Evolutionary conservation across 805 yeast species (phyloP).

Genomic region (Saturnispora besseyi): DNA sequence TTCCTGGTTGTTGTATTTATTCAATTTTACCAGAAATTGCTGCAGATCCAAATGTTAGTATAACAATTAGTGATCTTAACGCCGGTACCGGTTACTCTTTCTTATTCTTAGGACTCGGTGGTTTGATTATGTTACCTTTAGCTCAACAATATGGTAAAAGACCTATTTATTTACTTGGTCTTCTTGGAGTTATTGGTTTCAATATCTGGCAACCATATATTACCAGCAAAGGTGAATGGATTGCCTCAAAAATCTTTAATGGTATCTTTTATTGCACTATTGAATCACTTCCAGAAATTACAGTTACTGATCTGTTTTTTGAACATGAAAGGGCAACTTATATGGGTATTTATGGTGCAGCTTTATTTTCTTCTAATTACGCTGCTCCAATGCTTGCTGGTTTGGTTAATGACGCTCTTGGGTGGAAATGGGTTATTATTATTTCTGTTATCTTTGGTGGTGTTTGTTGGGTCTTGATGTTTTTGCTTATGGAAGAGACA

Average conservation of each 20-base stretch:
- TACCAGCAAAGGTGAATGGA: conserved; percentile 26
- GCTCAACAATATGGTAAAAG: conserved; percentile 33
- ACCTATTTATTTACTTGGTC: conserved; percentile 28
- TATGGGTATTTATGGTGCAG: conserved; percentile 42
- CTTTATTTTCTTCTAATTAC: conserved; percentile 45
- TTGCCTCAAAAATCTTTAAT: conserved; percentile 23
- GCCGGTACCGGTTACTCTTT: conserved; percentile 33
- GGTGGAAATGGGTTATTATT: conserved; percentile 47
- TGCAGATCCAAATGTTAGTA: conserved; percentile 22
- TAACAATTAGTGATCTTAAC: conserved; percentile 27
- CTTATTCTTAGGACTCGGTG: conserved; percentile 33
- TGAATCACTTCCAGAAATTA: conserved; percentile 42
- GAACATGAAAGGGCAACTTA: conserved; percentile 43
- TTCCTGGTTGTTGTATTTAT: conserved; percentile 17
- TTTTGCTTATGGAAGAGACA: conserved; percentile 48
- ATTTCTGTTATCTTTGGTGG: conserved; percentile 41
- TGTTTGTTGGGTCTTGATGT: conserved; percentile 31
- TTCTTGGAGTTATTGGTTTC: conserved; percentile 24
- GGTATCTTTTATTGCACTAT: conserved; percentile 31
- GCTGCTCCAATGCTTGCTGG: conserved; percentile 56
- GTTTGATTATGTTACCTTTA: conserved; percentile 30
- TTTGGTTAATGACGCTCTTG: conserved; percentile 39
- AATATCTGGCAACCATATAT: conserved; percentile 29
- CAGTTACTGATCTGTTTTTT: conserved; percentile 41
- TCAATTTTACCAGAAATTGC: conserved; percentile 22